Percentiles rank a stretch among this genome's conserved stretches.
Conservation (phyloP, 2,329 filamentous ascomycete genomes). For the Botrytis paeoniae region DNA sequence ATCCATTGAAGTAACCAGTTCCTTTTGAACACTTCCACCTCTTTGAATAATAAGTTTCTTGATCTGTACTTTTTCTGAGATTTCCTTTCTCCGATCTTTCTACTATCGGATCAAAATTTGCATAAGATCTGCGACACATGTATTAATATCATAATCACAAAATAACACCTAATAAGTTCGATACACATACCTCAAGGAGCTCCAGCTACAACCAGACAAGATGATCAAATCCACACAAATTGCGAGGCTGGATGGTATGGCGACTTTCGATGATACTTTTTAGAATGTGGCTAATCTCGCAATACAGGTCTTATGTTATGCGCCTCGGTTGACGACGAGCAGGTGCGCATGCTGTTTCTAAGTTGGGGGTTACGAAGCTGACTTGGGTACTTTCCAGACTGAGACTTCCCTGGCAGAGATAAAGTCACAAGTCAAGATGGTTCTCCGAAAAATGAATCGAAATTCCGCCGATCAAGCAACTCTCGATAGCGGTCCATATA, state of each 20-base stretch:
- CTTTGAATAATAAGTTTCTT: neutral
- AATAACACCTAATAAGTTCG: neutral
- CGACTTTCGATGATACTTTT: neutral
- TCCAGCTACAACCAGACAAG: constrained; percentile 20
- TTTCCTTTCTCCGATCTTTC: neutral
- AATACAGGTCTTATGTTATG: constrained; percentile 82
- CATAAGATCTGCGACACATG: neutral
- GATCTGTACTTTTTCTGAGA: neutral
- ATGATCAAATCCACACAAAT: constrained; percentile 91
- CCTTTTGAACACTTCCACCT: neutral
- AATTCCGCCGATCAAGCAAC: constrained; percentile 87
- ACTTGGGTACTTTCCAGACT: constrained; percentile 44
- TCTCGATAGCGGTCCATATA: constrained; percentile 82
- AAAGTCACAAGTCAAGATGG: constrained; percentile 85
- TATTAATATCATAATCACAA: neutral
- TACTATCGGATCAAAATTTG: neutral
- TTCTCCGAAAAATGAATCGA: constrained; percentile 82
- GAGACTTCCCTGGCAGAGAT: constrained; percentile 78
- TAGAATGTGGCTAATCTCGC: constrained; percentile 13
- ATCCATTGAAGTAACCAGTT: neutral
- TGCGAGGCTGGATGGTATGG: constrained; percentile 79
- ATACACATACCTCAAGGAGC: constrained; percentile 6
- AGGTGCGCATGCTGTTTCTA: constrained; percentile 47
- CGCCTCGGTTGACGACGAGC: constrained; percentile 89
- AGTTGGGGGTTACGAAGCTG: constrained; percentile 10